Base-by-base conservation (phyloP, 139 green algal genomes). In the Helicosporidium sp. region DNA sequence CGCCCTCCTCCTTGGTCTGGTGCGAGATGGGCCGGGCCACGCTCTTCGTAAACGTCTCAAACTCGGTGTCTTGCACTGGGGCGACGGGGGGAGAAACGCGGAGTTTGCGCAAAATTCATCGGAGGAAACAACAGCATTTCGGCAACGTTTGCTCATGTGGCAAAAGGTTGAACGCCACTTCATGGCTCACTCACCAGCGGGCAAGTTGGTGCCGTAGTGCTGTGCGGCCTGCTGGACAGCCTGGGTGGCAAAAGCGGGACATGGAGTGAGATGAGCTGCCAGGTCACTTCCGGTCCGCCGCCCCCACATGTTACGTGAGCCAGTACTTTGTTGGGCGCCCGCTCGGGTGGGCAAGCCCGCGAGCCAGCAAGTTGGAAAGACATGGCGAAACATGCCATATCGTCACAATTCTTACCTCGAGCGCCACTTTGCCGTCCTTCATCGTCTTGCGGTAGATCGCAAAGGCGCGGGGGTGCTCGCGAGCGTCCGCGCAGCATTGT, bases 1-100 rank as follows among this genome's bases (percentile, higher is more conserved):
- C 70, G 48, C 47, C 56, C 17, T n/a, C 48, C 23, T 42, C 26
- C 19, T 16, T 10, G 42, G 28, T 6, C 20, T 27, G 42, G 20
- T 37, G 31, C 10, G 31, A 18, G 31, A 13, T 10, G 31, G 31
- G 10, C 31, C 13, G 10, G 31, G 31, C 10, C 31, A 37, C 31
- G 10, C 10, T 13, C 31, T 37, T 37, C 10, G 31, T 37, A 13
- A 37, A 37, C 31, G 10, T 13, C 10, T 37, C 31, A 37, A 37
- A 37, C n/a, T n/a, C n/a, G n/a, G n/a, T n/a, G n/a, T n/a, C n/a
- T n/a, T n/a, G n/a, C n/a, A n/a, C n/a, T n/a, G n/a, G n/a, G n/a
- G n/a, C n/a, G n/a, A n/a, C n/a, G n/a, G 31, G 31, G 13, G 31
- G 31, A 37, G 31, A 13, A 13, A 37, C 31, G 10, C 13, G 31